Evolutionary conservation across 1,139 yeast genomes (phyloP), one percentile per base, ranked within the genome.

Genomic region (Hanseniaspora gamundiae): DNA sequence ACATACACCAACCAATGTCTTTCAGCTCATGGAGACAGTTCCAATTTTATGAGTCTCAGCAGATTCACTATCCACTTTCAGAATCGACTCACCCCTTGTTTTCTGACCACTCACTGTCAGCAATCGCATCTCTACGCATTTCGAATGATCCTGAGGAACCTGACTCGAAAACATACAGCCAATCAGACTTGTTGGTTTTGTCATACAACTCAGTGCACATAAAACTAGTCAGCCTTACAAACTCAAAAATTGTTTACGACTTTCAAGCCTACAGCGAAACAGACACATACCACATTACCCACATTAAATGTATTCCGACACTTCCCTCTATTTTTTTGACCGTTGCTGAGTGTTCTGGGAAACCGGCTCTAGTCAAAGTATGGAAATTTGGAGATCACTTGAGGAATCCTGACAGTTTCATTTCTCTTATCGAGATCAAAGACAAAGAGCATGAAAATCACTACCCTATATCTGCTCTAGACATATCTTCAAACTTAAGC

Each of bases 41-140:
- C 63, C 88, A 84, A 52, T 80, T 91, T 62, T 87, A 84, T 61
- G 95, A 87, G 47, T 71, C 76, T 41, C 71, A 79, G 1, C 96
- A 96, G 5, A 80, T 91, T 31, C 68, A 79, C 51, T 97, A 91
- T 59, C 97, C 97, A 7, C 68, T 73, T 48, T 71, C 73, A 50
- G 78, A 78, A n/a, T 67, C 81, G 0, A 69, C 69, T 3, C 69
- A 71, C 5, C 78, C 84, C 0, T 66, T 87, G 30, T 88, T 80
- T 60, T 83, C 94, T 21, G 95, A 85, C 56, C 78, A 88, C 1
- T 68, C 79, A 6, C 60, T 87, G 31, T 70, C 82, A 2, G 74
- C 86, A 2, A 72, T 80, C 64, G 79, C 54, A 62, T 83, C 31
- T 68, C 79, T 51, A 2, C 46, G 48, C 8, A 63, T 68, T 3